A percentile compares a stretch with the other conserved stretches of the same genome.
phyloP scores from a whole-genome alignment of 2,329 filamentous ascomycete genomes.

The Alternaria ventricosa region DNA sequence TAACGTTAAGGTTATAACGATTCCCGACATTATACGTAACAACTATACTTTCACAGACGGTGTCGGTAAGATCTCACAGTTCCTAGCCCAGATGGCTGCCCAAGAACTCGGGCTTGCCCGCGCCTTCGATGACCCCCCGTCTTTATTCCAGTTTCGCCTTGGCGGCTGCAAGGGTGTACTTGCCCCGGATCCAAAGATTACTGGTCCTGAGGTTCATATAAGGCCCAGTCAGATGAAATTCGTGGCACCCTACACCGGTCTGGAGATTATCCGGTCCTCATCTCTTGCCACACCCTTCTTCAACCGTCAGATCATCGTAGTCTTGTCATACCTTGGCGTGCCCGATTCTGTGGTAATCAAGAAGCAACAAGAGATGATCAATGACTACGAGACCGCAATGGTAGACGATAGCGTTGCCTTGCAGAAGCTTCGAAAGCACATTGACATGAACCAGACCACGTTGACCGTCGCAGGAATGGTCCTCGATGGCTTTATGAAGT shows the following conservation, averaged over 20 bases:
- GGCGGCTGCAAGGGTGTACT: constrained; percentile 93
- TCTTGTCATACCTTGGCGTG: constrained; percentile 82
- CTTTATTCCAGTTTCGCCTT: constrained; percentile 89
- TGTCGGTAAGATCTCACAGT: constrained; percentile 86
- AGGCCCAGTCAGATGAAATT: constrained; percentile 91
- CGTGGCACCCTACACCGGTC: constrained; percentile 67
- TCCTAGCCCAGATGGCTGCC: constrained; percentile 76
- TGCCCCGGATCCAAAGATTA: constrained; percentile 72
- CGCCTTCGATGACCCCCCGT: constrained; percentile 66
- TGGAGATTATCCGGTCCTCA: constrained; percentile 88
- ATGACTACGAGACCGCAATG: constrained; percentile 74
- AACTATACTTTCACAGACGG: constrained; percentile 85
- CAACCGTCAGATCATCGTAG: constrained; percentile 87
- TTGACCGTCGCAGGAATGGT: constrained; percentile 78
- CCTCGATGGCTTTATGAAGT: constrained; percentile 76
- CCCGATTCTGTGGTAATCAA: constrained; percentile 68
- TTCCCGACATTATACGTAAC: constrained; percentile 74
- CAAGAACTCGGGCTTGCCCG: constrained; percentile 70
- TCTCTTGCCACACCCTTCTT: constrained; percentile 77
- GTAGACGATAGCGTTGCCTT: constrained; percentile 68
- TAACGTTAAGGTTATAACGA: constrained; percentile 62
- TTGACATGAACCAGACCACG: constrained; percentile 86
- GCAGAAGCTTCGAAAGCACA: constrained; percentile 71
- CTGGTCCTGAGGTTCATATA: constrained; percentile 74
- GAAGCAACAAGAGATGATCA: constrained; percentile 72